Conservation (phyloP, 495 filamentous ascomycete genomes). For the Bryoglossum gracile region DNA sequence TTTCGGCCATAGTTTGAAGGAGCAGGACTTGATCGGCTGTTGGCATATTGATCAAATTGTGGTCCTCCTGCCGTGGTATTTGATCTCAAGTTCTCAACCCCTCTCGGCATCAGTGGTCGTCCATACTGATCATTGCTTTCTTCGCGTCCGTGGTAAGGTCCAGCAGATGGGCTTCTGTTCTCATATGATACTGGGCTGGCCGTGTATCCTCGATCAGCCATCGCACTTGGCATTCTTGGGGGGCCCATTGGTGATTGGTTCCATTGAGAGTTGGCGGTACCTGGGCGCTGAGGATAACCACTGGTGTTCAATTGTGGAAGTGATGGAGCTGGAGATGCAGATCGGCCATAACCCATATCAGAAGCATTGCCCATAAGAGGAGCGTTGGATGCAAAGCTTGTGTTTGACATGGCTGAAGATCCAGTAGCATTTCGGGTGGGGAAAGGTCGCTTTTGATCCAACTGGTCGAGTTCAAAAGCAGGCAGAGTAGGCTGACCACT, state of each 20-base stretch:
- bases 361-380: slow-evolving; percentile 53
- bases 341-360: slow-evolving; percentile 49
- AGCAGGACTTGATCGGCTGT: slow-evolving; percentile 11
- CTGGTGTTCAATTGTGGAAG: slow-evolving; percentile 32
- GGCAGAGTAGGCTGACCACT: slow-evolving; percentile 19
- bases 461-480: slow-evolving; percentile 39
- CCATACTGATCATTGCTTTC: slow-evolving; percentile 9
- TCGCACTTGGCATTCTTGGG: slow-evolving; percentile 21
- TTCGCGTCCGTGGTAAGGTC: background rate
- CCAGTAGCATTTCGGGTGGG: slow-evolving; percentile 31
- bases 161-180: background rate
- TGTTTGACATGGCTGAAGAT: slow-evolving; percentile 25
- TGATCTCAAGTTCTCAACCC: slow-evolving; percentile 14
- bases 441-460: slow-evolving; percentile 39
- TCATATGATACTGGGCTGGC: slow-evolving; percentile 22
- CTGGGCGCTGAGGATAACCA: slow-evolving; percentile 24
- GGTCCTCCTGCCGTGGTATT: slow-evolving; percentile 11
- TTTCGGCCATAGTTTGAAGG: slow-evolving; percentile 1
- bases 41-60: slow-evolving; percentile 12
- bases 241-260: slow-evolving; percentile 8
- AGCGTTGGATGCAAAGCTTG: slow-evolving; percentile 47
- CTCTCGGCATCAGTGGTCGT: slow-evolving; percentile 16
- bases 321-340: slow-evolving; percentile 37
- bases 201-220: slow-evolving; percentile 23
- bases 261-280: slow-evolving; percentile 18